Conservation (phyloP, 2,329 filamentous ascomycete species). For the Aspergillaceae sp. region DNA sequence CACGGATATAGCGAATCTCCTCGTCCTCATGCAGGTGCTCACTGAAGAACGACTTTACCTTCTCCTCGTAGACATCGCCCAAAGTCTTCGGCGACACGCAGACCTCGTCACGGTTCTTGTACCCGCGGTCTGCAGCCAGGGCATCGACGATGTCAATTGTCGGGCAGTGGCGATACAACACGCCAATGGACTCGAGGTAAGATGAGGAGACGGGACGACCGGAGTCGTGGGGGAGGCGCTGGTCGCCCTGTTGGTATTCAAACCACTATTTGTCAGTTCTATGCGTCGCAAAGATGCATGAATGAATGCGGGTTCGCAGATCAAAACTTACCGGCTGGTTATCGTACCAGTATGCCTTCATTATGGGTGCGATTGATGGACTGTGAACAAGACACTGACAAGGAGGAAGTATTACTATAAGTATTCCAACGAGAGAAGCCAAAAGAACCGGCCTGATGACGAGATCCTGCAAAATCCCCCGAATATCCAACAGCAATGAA, state of each 20-base stretch:
- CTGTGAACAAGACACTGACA: not conserved
- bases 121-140: slow-evolving; percentile 66
- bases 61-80: slow-evolving; percentile 81
- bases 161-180: slow-evolving; percentile 65
- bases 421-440: too few relatives aligned
- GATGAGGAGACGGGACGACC: slow-evolving; percentile 57
- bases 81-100: slow-evolving; percentile 77
- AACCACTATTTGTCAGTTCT: slow-evolving; percentile 2
- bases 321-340: slow-evolving; percentile 48
- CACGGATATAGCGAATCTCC: slow-evolving; percentile 91
- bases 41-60: slow-evolving; percentile 86
- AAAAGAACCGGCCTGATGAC: not conserved
- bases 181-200: slow-evolving; percentile 66
- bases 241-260: slow-evolving; percentile 65
- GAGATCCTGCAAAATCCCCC: slow-evolving; percentile 1
- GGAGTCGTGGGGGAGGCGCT: slow-evolving; percentile 83
- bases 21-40: slow-evolving; percentile 98
- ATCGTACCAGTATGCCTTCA: slow-evolving; percentile 66
- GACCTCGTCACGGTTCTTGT: slow-evolving; percentile 93
- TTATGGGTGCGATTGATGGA: slow-evolving; percentile 29
- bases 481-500: slow-evolving; percentile 2
- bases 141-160: slow-evolving; percentile 59
- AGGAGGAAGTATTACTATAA: too few relatives aligned
- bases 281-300: not conserved
- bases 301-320: slow-evolving; percentile 1